Percentiles rank a stretch among this genome's conserved stretches.
phyloP scores from a whole-genome alignment of 805 yeast genomes.

The Spathaspora boniae region DNA sequence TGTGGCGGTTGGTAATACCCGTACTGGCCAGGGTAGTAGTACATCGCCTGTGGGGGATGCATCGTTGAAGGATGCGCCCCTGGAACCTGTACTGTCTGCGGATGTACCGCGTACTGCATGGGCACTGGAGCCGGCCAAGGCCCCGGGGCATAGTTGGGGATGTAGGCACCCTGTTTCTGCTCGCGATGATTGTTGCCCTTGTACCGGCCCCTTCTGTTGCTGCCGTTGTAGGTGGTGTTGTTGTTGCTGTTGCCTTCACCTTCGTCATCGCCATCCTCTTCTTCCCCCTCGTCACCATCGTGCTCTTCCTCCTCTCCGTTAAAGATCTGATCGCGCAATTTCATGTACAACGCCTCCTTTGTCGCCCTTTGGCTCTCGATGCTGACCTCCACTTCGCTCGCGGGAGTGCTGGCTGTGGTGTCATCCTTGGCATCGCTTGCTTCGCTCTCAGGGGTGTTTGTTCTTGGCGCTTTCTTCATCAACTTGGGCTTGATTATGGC shows the following conservation, averaged over 20 bases:
- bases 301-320: constrained; percentile 12
- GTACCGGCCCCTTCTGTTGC: no score
- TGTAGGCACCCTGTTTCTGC: no score
- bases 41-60: constrained; percentile 1
- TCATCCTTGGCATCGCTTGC: constrained; percentile 5
- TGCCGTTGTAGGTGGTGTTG: not conserved
- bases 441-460: constrained; percentile 3
- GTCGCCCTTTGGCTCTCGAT: constrained; percentile 27
- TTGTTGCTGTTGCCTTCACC: constrained; percentile 6
- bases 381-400: constrained; percentile 15
- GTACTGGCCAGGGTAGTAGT: not conserved
- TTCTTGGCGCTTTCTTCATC: constrained; percentile 16
- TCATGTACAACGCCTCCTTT: constrained; percentile 34
- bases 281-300: constrained; percentile 15
- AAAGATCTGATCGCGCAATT: constrained; percentile 38
- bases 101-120: not conserved
- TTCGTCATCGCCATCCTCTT: constrained; percentile 8
- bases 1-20: constrained; percentile 7
- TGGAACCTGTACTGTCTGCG: no score
- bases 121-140: constrained; percentile 1
- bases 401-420: constrained; percentile 5
- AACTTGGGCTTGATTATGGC: constrained; percentile 13
- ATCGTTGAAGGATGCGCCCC: constrained; percentile 1
- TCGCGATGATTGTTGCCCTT: no score
- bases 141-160: no score